Evolutionary conservation across 228 moss, liverwort and hornwort species (phyloP).

Genomic region (Sphagnum magellanicum): DNA sequence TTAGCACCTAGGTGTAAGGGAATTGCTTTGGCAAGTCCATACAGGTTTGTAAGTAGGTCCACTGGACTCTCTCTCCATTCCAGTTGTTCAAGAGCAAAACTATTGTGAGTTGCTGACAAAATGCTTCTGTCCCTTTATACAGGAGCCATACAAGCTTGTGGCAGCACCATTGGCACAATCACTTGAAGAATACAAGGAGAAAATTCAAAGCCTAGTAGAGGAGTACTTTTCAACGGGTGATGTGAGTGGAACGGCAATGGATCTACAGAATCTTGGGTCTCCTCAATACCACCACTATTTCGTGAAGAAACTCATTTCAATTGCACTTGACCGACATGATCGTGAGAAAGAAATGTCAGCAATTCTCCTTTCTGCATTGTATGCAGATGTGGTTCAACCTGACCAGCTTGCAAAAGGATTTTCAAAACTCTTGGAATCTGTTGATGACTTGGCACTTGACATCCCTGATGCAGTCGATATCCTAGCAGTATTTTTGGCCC

Average conservation of each 20-base stretch:
- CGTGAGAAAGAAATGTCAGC: conserved; percentile 96
- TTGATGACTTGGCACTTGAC: conserved; percentile 83
- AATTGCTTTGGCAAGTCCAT: too few species aligned
- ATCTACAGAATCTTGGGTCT: conserved; percentile 72
- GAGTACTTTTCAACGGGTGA: conserved; percentile 53
- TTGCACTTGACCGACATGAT: conserved; percentile 90
- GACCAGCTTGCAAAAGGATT: conserved; percentile 89
- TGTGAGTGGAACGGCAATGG: conserved; percentile 66
- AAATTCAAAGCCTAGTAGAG: conserved; percentile 47
- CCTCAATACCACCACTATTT: conserved; percentile 87
- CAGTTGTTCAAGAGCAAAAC: background rate
- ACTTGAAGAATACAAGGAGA: conserved; percentile 59
- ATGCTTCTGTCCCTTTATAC: background rate
- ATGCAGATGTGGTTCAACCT: conserved; percentile 79
- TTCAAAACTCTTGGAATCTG: conserved; percentile 73
- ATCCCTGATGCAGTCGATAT: conserved; percentile 89
- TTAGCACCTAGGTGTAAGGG: too few species aligned
- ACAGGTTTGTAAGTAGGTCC: too few species aligned
- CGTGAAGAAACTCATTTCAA: conserved; percentile 80
- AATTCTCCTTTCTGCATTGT: conserved; percentile 82
- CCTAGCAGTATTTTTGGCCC: conserved; percentile 78
- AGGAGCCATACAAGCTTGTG: conserved; percentile 95
- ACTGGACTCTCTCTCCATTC: too few species aligned
- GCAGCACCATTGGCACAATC: conserved; percentile 59
- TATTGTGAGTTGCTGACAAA: background rate